Evolutionary conservation across 139 green algal species (phyloP).

Genomic region (Astrephomene gubernaculifera): DNA sequence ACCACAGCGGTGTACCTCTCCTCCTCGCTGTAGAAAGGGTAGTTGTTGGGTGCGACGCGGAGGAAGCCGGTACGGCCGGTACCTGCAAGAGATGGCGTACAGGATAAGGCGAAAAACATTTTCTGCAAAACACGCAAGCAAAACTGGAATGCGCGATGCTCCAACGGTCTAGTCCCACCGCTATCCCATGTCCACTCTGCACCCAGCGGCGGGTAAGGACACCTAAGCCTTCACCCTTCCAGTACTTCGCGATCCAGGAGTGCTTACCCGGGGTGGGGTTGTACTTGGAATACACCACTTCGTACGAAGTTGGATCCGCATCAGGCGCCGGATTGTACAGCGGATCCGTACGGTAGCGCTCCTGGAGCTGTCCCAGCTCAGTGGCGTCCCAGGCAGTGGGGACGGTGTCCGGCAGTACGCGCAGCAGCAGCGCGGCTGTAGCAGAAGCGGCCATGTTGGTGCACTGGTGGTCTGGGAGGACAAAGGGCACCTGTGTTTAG

Average conservation of each 20-base stretch:
- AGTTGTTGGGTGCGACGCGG: slow-evolving; percentile 90
- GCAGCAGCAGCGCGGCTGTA: neutral
- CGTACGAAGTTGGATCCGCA: slow-evolving; percentile 33
- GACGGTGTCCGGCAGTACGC: neutral
- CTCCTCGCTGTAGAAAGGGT: slow-evolving; percentile 87
- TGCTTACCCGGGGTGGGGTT: slow-evolving; percentile 80
- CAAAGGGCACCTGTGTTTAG: too few species aligned
- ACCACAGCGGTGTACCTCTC: slow-evolving; percentile 88
- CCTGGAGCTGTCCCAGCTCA: neutral
- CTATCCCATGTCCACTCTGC: too few species aligned
- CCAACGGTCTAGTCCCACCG: too few species aligned
- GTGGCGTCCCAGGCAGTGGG: neutral
- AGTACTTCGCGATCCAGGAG: too few species aligned
- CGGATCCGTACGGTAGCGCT: neutral
- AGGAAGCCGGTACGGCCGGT: slow-evolving; percentile 84
- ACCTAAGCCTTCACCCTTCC: too few species aligned
- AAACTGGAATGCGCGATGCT: too few species aligned
- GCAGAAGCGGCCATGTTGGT: neutral
- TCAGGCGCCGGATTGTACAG: neutral
- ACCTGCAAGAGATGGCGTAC: too few species aligned
- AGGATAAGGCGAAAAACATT: too few species aligned
- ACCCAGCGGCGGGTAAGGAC: too few species aligned
- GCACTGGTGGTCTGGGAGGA: too few species aligned
- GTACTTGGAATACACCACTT: slow-evolving; percentile 66
- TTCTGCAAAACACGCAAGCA: too few species aligned